Percentiles rank a stretch among this genome's conserved stretches.
Evolutionary conservation across 2,329 filamentous ascomycete species (phyloP).

Genomic region (Macrophomina tecta): DNA sequence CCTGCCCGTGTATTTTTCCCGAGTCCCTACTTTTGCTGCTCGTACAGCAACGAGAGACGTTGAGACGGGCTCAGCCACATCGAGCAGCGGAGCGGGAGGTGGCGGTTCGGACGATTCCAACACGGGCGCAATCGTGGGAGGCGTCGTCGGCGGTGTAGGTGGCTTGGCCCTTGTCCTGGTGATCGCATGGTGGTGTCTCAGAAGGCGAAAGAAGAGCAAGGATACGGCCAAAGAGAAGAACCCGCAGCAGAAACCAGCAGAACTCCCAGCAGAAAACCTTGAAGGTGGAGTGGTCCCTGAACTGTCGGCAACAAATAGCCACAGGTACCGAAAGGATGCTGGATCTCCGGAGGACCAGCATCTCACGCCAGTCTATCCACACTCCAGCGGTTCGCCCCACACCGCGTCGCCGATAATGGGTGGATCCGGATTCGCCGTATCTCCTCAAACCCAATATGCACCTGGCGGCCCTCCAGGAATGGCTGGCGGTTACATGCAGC

Average conservation of each 20-base stretch:
- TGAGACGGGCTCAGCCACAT: constrained; percentile 34
- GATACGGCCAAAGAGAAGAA: constrained; percentile 29
- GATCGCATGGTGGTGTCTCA: constrained; percentile 45
- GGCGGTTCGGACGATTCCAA: constrained; percentile 35
- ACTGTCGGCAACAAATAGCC: constrained; percentile 36
- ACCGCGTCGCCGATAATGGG: constrained; percentile 10
- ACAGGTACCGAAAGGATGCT: constrained; percentile 5
- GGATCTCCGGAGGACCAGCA: neutral
- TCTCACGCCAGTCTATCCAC: constrained; percentile 8
- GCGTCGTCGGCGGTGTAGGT: constrained; percentile 46
- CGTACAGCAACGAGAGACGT: constrained; percentile 60
- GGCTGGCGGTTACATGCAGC: constrained; percentile 15
- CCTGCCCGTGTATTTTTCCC: constrained; percentile 60
- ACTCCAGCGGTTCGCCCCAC: constrained; percentile 29
- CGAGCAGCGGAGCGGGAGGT: constrained; percentile 26
- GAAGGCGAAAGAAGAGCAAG: constrained; percentile 44
- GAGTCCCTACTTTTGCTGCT: constrained; percentile 53
- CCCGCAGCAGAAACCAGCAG: constrained; percentile 40
- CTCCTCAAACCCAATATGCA: constrained; percentile 20
- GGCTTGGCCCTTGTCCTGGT: constrained; percentile 40
- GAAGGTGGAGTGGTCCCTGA: constrained; percentile 14
- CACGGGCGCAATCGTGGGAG: constrained; percentile 48
- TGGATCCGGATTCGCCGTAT: constrained; percentile 12
- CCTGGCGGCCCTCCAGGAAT: constrained; percentile 12
- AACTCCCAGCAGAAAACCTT: constrained; percentile 33